phyloP scores from a whole-genome alignment of 2,329 filamentous ascomycete species.

The Colletotrichum spinosum region DNA sequence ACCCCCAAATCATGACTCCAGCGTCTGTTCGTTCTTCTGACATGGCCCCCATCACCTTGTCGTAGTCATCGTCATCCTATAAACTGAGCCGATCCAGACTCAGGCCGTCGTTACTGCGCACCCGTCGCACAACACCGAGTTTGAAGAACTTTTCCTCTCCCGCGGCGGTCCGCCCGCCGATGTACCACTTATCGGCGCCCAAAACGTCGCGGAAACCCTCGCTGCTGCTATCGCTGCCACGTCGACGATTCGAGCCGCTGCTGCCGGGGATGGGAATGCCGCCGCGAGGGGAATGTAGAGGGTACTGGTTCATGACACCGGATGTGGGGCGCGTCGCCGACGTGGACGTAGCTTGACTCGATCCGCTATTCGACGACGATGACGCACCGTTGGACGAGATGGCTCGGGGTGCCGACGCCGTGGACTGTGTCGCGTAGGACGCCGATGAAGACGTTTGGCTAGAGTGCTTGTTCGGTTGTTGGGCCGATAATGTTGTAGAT shows the following conservation, averaged over 20 bases:
- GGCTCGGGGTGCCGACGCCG: conserved; percentile 34
- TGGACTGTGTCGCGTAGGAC: conserved; percentile 31
- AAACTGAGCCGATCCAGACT: conserved; percentile 82
- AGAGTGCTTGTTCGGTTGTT: conserved; percentile 38
- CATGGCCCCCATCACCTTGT: background rate
- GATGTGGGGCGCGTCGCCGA: conserved; percentile 37
- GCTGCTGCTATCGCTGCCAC: conserved; percentile 80
- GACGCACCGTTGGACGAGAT: conserved; percentile 27
- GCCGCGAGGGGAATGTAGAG: conserved; percentile 43
- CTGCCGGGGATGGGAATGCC: conserved; percentile 54
- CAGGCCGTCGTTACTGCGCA: conserved; percentile 79
- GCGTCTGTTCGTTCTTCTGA: conserved; percentile 7
- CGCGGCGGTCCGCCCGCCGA: conserved; percentile 78
- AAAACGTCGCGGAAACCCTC: conserved; percentile 81
- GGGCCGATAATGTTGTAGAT: conserved; percentile 24
- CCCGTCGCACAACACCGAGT: conserved; percentile 78
- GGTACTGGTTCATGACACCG: conserved; percentile 45
- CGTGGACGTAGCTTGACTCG: conserved; percentile 5
- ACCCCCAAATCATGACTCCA: conserved; percentile 13
- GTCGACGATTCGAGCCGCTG: conserved; percentile 54
- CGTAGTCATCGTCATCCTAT: conserved; percentile 49
- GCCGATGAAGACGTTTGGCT: conserved; percentile 31
- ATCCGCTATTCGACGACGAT: conserved; percentile 12
- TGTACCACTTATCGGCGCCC: conserved; percentile 84
- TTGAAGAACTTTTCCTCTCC: conserved; percentile 89